Percentiles rank a stretch among this genome's conserved stretches.
Evolutionary conservation across 2,329 filamentous ascomycete species (phyloP).

Genomic region (Domatiomyces globalis): DNA sequence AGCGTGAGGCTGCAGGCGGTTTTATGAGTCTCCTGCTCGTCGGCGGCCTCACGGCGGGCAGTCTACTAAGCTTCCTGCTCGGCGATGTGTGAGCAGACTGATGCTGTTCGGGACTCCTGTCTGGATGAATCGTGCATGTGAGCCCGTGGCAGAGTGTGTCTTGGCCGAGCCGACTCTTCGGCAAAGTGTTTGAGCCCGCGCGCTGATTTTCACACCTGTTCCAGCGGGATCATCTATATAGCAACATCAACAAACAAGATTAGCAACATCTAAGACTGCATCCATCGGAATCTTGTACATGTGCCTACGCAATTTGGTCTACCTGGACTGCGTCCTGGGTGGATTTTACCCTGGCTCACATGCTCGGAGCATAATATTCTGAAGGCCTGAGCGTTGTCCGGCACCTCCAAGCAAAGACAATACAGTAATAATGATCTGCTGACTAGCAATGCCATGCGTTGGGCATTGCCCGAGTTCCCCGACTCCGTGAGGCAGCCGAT

Average conservation of each 20-base stretch:
- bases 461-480: no score
- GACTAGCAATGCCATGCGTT: no score
- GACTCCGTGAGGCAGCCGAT: no score
- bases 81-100: slow-evolving; percentile 24
- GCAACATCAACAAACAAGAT: not conserved
- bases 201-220: not conserved
- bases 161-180: no score
- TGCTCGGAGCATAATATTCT: no score
- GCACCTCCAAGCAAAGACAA: no score
- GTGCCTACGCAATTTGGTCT: not conserved
- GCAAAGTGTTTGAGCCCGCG: not conserved
- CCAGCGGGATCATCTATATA: not conserved
- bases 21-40: slow-evolving; percentile 94
- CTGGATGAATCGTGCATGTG: no score
- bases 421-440: no score
- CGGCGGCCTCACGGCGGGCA: slow-evolving; percentile 68
- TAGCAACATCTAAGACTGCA: not conserved
- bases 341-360: not conserved
- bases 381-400: no score
- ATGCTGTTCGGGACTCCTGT: no score
- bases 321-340: not conserved
- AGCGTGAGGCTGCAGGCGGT: slow-evolving; percentile 75
- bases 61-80: slow-evolving; percentile 70
- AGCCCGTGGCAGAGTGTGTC: no score
- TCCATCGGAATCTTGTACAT: not conserved